Conservation (phyloP, 305 asterid genomes). For the Fraxinus sp. region DNA sequence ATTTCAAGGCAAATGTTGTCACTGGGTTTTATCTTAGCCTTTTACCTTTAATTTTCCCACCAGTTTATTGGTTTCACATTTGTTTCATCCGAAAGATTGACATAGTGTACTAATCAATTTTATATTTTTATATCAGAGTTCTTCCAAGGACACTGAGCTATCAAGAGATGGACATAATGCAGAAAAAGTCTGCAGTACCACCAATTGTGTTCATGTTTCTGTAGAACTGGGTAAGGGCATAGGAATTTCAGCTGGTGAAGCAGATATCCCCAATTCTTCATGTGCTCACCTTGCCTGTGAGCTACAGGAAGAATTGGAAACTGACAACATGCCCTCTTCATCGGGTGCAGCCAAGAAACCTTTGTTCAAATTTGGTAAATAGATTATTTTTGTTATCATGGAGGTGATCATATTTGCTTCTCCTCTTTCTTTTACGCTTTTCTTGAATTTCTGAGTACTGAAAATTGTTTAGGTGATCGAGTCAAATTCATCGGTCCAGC, state of each 20-base stretch:
- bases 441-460: conserved; percentile 16
- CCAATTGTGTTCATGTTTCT: conserved; percentile 48
- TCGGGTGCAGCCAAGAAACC: conserved; percentile 48
- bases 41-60: not conserved
- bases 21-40: not conserved
- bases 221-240: conserved; percentile 49
- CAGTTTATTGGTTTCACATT: conserved; percentile 15
- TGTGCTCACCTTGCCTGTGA: conserved; percentile 43
- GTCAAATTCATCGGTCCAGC: conserved; percentile 72
- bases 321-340: conserved; percentile 41
- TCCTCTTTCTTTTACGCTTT: conserved; percentile 3
- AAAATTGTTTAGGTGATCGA: conserved; percentile 60
- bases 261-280: conserved; percentile 35
- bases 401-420: not conserved
- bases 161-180: conserved; percentile 52
- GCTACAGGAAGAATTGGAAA: conserved; percentile 45
- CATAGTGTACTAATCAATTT: conserved; percentile 17
- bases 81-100: not conserved
- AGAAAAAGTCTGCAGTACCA: conserved; percentile 45
- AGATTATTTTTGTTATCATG: not conserved
- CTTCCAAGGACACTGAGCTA: conserved; percentile 70
- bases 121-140: conserved; percentile 45
- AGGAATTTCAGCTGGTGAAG: conserved; percentile 54
- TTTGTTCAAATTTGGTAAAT: conserved; percentile 50
- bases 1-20: not conserved